Evolutionary conservation across 1,139 yeast genomes (phyloP).

Genomic region (Debaryomycetaceae sp.): DNA sequence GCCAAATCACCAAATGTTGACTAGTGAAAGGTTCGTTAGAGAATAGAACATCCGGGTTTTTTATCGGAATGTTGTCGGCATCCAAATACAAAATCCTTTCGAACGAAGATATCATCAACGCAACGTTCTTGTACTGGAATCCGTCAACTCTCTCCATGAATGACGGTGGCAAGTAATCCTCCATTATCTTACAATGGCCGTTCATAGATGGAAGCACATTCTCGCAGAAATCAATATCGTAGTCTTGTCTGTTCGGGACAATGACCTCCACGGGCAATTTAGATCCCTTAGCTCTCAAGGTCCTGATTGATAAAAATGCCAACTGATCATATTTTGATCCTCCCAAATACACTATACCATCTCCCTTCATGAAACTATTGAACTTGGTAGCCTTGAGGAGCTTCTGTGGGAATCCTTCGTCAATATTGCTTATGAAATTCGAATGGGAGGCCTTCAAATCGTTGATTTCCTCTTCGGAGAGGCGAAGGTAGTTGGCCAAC

Average conservation of each 20-base stretch:
- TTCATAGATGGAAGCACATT: slow-evolving; percentile 26
- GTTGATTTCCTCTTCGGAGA: slow-evolving; percentile 17
- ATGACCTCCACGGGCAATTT: slow-evolving; percentile 56
- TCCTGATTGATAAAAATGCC: slow-evolving; percentile 50
- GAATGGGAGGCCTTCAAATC: slow-evolving; percentile 19
- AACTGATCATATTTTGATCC: slow-evolving; percentile 60
- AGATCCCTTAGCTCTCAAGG: slow-evolving; percentile 52
- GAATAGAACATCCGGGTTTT: slow-evolving; percentile 31
- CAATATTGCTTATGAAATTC: slow-evolving; percentile 10
- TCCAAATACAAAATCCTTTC: slow-evolving; percentile 32
- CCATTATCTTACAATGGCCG: slow-evolving; percentile 30
- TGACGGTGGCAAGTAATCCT: slow-evolving; percentile 25
- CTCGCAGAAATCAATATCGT: slow-evolving; percentile 29
- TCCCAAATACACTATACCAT: slow-evolving; percentile 62
- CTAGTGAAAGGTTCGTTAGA: slow-evolving; percentile 27
- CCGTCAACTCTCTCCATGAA: slow-evolving; percentile 20
- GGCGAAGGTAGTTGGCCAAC: slow-evolving; percentile 19
- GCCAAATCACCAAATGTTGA: slow-evolving; percentile 33
- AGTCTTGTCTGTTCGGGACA: slow-evolving; percentile 26
- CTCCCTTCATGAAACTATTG: slow-evolving; percentile 37
- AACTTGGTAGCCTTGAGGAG: slow-evolving; percentile 16
- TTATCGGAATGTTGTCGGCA: slow-evolving; percentile 33
- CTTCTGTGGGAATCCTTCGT: slow-evolving; percentile 12
- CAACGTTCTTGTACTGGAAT: slow-evolving; percentile 32
- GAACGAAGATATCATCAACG: slow-evolving; percentile 32